Evolutionary conservation across 192 early-diverging fungal genomes (phyloP).

Genomic region (Backusella westeae): DNA sequence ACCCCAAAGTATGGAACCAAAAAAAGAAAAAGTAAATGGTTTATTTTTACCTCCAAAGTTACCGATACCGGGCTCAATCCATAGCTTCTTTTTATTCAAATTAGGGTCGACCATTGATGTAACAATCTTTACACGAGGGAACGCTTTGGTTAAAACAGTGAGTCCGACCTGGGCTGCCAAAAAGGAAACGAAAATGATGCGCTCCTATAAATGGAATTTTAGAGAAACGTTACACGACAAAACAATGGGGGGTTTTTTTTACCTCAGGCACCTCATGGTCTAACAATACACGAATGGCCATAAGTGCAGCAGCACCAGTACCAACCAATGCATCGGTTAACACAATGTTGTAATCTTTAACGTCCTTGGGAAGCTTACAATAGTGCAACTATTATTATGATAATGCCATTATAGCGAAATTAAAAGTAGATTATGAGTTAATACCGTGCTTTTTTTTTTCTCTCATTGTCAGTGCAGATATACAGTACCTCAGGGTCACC

Average conservation of each 20-base stretch:
- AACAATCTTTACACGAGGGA: slow-evolving; percentile 79
- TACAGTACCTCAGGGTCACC: slow-evolving; percentile 69
- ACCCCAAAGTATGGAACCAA: neutral
- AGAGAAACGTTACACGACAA: neutral
- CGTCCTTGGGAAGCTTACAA: slow-evolving; percentile 71
- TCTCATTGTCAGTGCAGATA: neutral
- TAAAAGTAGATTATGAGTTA: neutral
- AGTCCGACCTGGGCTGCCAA: slow-evolving; percentile 78
- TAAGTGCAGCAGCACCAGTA: slow-evolving; percentile 91
- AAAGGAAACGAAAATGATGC: slow-evolving; percentile 83
- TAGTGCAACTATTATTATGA: slow-evolving; percentile 66
- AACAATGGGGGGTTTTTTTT: neutral
- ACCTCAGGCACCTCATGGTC: slow-evolving; percentile 87
- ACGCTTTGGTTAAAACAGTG: slow-evolving; percentile 76
- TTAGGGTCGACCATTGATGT: slow-evolving; percentile 77
- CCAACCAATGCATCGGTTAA: slow-evolving; percentile 88
- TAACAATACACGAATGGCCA: slow-evolving; percentile 91
- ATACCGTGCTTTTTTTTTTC: neutral
- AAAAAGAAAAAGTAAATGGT: neutral
- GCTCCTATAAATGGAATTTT: slow-evolving; percentile 35
- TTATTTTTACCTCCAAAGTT: slow-evolving; percentile 68
- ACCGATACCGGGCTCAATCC: slow-evolving; percentile 82
- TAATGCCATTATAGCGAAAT: neutral
- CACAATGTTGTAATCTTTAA: slow-evolving; percentile 61
- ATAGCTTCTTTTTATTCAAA: slow-evolving; percentile 60